phyloP scores from a whole-genome alignment of 768 basidiomycete genomes.

The Kwoniella bestiolae region DNA sequence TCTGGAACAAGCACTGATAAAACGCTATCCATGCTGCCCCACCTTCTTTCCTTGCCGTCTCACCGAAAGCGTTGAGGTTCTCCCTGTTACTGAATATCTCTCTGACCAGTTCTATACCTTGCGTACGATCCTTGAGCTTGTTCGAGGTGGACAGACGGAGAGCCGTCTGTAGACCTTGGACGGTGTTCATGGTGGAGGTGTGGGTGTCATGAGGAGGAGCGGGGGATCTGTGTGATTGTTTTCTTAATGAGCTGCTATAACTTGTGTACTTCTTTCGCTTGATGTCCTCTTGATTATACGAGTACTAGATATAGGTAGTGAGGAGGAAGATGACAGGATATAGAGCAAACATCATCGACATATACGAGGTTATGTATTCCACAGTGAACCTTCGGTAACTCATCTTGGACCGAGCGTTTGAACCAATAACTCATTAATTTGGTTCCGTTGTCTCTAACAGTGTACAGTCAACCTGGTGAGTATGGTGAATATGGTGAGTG shows the following conservation, averaged over 20 bases:
- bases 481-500: neutral
- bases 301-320: neutral
- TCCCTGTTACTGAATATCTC: conserved; percentile 50
- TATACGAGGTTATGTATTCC: neutral
- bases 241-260: no score
- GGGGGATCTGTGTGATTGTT: neutral
- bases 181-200: conserved; percentile 29
- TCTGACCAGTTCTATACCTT: conserved; percentile 63
- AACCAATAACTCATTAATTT: neutral
- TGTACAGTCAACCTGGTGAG: conserved; percentile 15
- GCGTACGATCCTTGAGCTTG: conserved; percentile 72
- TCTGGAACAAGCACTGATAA: conserved; percentile 73
- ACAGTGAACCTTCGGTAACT: conserved; percentile 12
- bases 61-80: conserved; percentile 63
- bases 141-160: conserved; percentile 53
- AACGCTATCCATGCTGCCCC: conserved; percentile 66
- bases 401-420: neutral
- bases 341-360: no score
- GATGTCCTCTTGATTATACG: no score
- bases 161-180: conserved; percentile 43
- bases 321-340: neutral
- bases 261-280: no score
- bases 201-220: neutral
- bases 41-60: conserved; percentile 54
- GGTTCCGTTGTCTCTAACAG: conserved; percentile 21